Evolutionary conservation across 2,329 filamentous ascomycete genomes (phyloP), one percentile per base, ranked within the genome.

Genomic region (Cordyceps javanica): DNA sequence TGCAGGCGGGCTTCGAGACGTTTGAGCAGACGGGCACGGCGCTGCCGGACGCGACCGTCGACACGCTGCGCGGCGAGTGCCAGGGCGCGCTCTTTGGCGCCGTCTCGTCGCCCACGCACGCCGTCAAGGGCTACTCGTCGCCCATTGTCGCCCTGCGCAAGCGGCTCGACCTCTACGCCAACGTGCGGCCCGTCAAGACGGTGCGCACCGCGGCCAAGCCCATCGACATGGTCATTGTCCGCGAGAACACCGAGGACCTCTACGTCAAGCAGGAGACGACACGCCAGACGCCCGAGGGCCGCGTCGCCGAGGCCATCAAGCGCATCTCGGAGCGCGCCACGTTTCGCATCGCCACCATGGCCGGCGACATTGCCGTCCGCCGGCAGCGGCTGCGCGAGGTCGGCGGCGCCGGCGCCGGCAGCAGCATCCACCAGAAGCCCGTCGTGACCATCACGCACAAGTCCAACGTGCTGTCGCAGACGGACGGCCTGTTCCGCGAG

Each of bases 381-480:
- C 82, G 94, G 63, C 90, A 96, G 70, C 87, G 88, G 70, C 86
- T 96, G 66, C 85, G 93, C 61, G 81, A 86, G 39, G 71, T 75
- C 13, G 77, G 79, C 46, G 68, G 71, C 14, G 67, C 76, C 16
- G 71, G 75, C 13, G 77, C 79, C 46, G 68, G 71, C 14, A 67
- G 76, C 16, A 55, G 53, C 42, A 48, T 89, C 62, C 88, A 91
- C 75, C 73, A 75, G 54, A 70, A 76, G 45, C 86, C 91, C 28
- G 81, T 93, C 66, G 92, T 99, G 60, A 99, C 94, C 60, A 91
- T 99, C 72, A 97, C 94, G 51, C 94, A 99, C 82, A 99, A 99
- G 81, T 92, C 88, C 73, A 99, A 99, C 76, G 94, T 99, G 23
- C 83, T 99, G 28, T 91, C 88, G 44, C 93, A 97, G 74, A 97